These are phyloP conservation scores for Pinus tabuliformis DNA, from an alignment of 75 land plant genomes.

Conservation along the genomic window DNA sequence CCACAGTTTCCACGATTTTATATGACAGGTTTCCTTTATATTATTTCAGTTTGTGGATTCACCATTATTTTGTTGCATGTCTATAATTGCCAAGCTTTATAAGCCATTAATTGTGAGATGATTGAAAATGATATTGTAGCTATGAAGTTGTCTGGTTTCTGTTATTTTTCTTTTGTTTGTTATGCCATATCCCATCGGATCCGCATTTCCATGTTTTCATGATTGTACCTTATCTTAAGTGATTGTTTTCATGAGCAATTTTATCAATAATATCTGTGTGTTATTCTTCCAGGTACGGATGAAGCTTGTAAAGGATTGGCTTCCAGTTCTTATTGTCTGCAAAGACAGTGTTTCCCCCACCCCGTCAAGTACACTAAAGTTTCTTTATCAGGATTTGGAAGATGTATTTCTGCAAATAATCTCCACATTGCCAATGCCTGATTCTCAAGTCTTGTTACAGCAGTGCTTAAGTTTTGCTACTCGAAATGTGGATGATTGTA, in stretches of 20 bases:
- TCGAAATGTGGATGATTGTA: constrained; percentile 69
- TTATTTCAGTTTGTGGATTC: no score
- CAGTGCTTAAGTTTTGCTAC: constrained; percentile 87
- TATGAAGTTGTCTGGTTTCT: no score
- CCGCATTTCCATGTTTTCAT: background rate
- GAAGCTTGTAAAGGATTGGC: constrained; percentile 86
- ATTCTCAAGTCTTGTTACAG: constrained; percentile 70
- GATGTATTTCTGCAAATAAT: constrained; percentile 77
- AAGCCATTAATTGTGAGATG: no score
- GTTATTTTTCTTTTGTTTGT: background rate
- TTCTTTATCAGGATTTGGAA: constrained; percentile 75
- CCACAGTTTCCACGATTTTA: no score
- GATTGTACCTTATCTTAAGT: background rate
- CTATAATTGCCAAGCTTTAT: no score
- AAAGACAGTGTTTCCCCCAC: constrained; percentile 39
- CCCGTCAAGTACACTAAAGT: constrained; percentile 33
- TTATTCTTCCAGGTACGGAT: constrained; percentile 58
- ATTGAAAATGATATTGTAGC: no score
- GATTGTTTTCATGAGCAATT: background rate
- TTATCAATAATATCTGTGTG: background rate
- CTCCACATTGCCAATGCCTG: constrained; percentile 81
- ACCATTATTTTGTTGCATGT: no score
- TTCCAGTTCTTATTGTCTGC: constrained; percentile 79
- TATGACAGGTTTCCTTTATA: no score
- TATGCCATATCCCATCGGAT: background rate